Conservation (phyloP, 768 basidiomycete species). For the Rhodotorula taiwanensis region DNA sequence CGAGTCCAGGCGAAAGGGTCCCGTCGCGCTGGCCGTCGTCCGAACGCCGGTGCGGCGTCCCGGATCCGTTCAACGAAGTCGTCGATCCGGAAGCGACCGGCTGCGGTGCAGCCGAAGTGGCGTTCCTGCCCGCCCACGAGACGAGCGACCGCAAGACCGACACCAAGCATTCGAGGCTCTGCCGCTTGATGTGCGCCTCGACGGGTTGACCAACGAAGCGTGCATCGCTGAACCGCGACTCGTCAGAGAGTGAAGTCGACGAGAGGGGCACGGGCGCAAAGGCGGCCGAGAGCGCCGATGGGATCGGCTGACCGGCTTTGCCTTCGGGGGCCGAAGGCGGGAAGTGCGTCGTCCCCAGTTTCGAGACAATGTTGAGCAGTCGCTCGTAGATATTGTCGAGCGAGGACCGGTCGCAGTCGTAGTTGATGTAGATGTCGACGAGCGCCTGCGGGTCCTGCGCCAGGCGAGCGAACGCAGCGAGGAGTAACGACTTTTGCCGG, state of each 20-base stretch:
- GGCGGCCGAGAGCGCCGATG: slow-evolving; percentile 18
- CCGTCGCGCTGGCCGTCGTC: slow-evolving; percentile 18
- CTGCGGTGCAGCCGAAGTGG: slow-evolving; percentile 12
- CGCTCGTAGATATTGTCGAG: slow-evolving; percentile 96
- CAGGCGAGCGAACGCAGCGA: slow-evolving; percentile 72
- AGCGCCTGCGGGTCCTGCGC: slow-evolving; percentile 95
- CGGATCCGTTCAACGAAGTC: slow-evolving; percentile 15
- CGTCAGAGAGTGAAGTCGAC: slow-evolving; percentile 56
- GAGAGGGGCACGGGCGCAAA: slow-evolving; percentile 50
- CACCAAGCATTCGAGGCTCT: slow-evolving; percentile 90
- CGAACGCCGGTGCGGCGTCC: slow-evolving; percentile 1
- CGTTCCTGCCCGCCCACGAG: slow-evolving; percentile 57
- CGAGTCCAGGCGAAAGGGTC: slow-evolving; percentile 24
- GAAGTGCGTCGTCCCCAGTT: slow-evolving; percentile 63
- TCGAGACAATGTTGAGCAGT: slow-evolving; percentile 91
- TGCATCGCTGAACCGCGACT: slow-evolving; percentile 44
- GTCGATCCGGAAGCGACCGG: slow-evolving; percentile 36
- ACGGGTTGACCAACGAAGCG: slow-evolving; percentile 39
- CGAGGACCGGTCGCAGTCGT: slow-evolving; percentile 93
- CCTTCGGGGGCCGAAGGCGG: slow-evolving; percentile 36
- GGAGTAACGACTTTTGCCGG: slow-evolving; percentile 86
- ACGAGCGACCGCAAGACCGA: slow-evolving; percentile 82
- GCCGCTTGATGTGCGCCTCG: slow-evolving; percentile 75
- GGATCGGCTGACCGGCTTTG: slow-evolving; percentile 13
- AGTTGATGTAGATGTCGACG: slow-evolving; percentile 97